Evolutionary conservation across 106 monocot genomes (phyloP), one percentile per base, ranked within the genome.

Genomic region (Dendrobium chrysotoxum): DNA sequence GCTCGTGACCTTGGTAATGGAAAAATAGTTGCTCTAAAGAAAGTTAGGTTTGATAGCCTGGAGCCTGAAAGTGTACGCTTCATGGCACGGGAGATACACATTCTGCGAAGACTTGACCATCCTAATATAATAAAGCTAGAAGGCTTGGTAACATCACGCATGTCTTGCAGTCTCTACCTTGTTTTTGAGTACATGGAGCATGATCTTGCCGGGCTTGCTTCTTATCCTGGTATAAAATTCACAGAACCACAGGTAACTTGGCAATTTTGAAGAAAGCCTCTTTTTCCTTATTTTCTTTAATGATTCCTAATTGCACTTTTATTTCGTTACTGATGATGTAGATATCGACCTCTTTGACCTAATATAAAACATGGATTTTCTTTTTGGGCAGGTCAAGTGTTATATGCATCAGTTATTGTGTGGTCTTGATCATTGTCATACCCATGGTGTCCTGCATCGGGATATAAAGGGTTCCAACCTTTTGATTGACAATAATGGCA

Each of bases 181-280:
- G 92, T 92, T 74, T 92, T 92, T 86, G 92, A 92, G 81, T 92
- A 92, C 80, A 92, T 92, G 92, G 92, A 92, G 41, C 92, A 92
- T 79, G 92, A 92, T 79, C 85, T 92, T 81, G 86, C 92, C 40
- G 92, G 89, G 18, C 89, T 92, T 66, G 81, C 89, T 55, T 89
- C 92, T 72, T 87, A 77, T 77, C 85, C 91, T 85, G 87, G 85
- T 76, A 54, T 80, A 64, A 89, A 92, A 76, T 92, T 92, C 71
- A 87, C 85, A 31, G 92, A 92, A 81, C 80, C 92, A 40, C 92
- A 92, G 92, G 92, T 92, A 81, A 21, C 50, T 4, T 31, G 54
- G 42, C 84, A 75, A 50, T 50, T 38, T 76, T 17, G 10, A 81
- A 42, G 12, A 6, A 3, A 2, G 13, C 38, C 38, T 35, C 10